Conservation (phyloP, 177 flowering plant species). For the Tripterygium wilfordii region DNA sequence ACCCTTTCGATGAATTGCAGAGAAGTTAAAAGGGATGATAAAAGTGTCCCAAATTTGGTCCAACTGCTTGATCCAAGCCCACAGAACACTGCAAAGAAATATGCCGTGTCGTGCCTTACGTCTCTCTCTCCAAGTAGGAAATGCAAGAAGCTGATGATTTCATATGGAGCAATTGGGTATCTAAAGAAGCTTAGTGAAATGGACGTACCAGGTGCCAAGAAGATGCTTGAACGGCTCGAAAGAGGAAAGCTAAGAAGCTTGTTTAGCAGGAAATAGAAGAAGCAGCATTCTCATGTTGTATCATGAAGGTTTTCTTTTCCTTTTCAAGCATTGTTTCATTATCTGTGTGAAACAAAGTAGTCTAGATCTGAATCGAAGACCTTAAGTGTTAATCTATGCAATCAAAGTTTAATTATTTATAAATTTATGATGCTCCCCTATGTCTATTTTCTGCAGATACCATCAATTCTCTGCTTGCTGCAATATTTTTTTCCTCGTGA, state of each 20-base stretch:
- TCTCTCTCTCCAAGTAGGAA: slow-evolving; percentile 67
- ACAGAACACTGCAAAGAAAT: slow-evolving; percentile 81
- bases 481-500: no score
- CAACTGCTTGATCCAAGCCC: slow-evolving; percentile 80
- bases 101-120: slow-evolving; percentile 63
- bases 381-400: slow-evolving; percentile 6
- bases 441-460: no score
- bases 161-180: slow-evolving; percentile 91
- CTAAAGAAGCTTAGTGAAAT: slow-evolving; percentile 83
- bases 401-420: slow-evolving; percentile 1
- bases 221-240: slow-evolving; percentile 74
- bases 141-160: slow-evolving; percentile 83
- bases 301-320: slow-evolving; percentile 4
- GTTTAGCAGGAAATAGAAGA: slow-evolving; percentile 54
- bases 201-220: slow-evolving; percentile 81
- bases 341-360: slow-evolving; percentile 46
- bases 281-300: not conserved
- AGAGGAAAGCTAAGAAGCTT: slow-evolving; percentile 67
- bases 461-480: no score
- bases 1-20: slow-evolving; percentile 44
- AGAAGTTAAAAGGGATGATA: slow-evolving; percentile 67
- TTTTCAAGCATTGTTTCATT: no score
- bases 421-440: no score
- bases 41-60: slow-evolving; percentile 77
- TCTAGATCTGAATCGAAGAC: no score